Base-by-base conservation (phyloP, 1,284 basidiomycete genomes). In the Anthracocystis walkeri region DNA sequence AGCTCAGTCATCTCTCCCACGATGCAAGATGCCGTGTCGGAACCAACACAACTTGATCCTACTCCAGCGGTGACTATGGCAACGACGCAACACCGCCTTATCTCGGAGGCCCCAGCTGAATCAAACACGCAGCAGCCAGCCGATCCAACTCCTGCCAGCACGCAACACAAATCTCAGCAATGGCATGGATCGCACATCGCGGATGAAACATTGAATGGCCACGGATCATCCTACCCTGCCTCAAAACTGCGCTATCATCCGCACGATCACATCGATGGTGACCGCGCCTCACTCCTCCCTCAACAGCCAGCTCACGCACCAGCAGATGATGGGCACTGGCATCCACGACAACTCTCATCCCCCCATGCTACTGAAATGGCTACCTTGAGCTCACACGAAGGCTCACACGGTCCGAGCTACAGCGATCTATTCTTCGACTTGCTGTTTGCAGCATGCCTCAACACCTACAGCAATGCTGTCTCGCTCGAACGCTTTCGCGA, bases 341-440 rank as follows among this genome's bases (percentile, higher is more conserved):
- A 38, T 16, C 16, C 14, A 6, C 35, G 16, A 38, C 35, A 14
- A 16, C 51, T 29, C 18, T 21, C n/a, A 18, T 7, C 58, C 0
- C 29, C 58, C 10, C 23, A 48, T 7, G 8, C 14, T 2, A 23
- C 48, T 5, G 59, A 50, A 14, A 59, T 72, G 58, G 57, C 45
- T 38, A 11, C 57, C 23, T 27, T 65, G 6, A 64, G 65, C 60
- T 56, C 66, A 11, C 60, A 74, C 38, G 40, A 27, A 20, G 52
- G 38, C 4, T 51, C 54, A 0, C 61, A 75, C 38, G 49, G 57
- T 16, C 73, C 73, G 7, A 63, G 63, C 48, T 71, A 72, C 58
- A 64, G 65, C 44, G 73, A 76, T 50, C 65, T 76, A 31, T 73
- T 76, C 55, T 72, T 76, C 44, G 73, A 76, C 44, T 38, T 76